phyloP scores from a whole-genome alignment of 2,329 filamentous ascomycete species.

The Simplicillium aogashimaense region DNA sequence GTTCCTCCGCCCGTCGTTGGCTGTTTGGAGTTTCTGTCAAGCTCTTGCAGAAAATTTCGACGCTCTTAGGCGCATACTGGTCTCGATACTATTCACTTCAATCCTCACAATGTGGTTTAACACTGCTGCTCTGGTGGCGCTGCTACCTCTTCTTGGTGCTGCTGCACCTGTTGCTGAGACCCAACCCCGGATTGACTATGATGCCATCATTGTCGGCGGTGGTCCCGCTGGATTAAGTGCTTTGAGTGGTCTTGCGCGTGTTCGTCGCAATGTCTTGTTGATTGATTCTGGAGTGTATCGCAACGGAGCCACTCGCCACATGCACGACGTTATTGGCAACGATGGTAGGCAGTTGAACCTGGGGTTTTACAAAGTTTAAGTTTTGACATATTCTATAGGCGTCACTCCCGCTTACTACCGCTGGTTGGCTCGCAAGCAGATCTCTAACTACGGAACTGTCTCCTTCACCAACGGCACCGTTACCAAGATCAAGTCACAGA shows the following conservation, averaged over 20 bases:
- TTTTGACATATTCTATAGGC: slow-evolving; percentile 22
- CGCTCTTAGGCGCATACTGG: too few species aligned
- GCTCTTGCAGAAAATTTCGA: too few species aligned
- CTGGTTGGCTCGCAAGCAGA: slow-evolving; percentile 39
- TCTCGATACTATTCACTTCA: too few species aligned
- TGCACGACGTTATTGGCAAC: slow-evolving; percentile 52
- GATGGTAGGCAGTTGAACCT: slow-evolving; percentile 32
- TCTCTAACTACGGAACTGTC: slow-evolving; percentile 39
- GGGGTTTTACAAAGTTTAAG: slow-evolving; percentile 1
- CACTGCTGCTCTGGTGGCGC: slow-evolving; percentile 5
- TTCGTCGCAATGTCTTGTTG: slow-evolving; percentile 42
- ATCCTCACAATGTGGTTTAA: slow-evolving; percentile 8
- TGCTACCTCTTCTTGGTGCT: slow-evolving; percentile 8
- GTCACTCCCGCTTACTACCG: slow-evolving; percentile 45
- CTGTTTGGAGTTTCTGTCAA: too few species aligned
- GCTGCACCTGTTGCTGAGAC: slow-evolving; percentile 7
- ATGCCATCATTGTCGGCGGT: slow-evolving; percentile 48
- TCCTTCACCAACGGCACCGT: slow-evolving; percentile 43
- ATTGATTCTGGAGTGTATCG: slow-evolving; percentile 51
- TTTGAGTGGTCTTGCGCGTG: slow-evolving; percentile 47
- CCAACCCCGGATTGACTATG: slow-evolving; percentile 24
- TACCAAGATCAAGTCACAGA: slow-evolving; percentile 25
- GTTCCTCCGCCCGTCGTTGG: too few species aligned
- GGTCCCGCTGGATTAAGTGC: slow-evolving; percentile 45
- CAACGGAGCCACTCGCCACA: slow-evolving; percentile 43